Evolutionary conservation across 306 rosid genomes (phyloP).

Genomic region (Oemleria cerasiformis): DNA sequence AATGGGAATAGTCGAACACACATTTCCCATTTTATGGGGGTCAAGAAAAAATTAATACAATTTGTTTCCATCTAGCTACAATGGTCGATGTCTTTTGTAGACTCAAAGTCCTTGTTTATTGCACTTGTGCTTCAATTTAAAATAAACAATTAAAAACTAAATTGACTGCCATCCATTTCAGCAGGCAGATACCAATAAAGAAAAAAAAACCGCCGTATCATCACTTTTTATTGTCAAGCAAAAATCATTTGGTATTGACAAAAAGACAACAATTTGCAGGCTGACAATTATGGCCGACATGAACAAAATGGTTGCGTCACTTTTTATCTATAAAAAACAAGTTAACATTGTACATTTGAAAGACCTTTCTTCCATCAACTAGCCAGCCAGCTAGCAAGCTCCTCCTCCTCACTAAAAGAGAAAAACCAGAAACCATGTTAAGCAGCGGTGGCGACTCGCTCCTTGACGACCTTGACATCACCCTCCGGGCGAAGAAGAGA

Average conservation of each 20-base stretch:
- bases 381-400: too few species aligned
- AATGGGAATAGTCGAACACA: background rate
- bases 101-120: background rate
- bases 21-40: background rate
- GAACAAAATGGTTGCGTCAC: background rate
- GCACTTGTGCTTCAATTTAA: background rate
- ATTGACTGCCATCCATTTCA: background rate
- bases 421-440: constrained; percentile 22
- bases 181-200: background rate
- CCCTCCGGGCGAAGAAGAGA: constrained; percentile 25
- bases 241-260: background rate
- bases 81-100: background rate
- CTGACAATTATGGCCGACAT: background rate
- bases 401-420: background rate
- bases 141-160: background rate
- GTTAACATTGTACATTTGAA: background rate
- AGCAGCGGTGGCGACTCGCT: constrained; percentile 21
- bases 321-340: background rate
- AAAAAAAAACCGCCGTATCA: background rate
- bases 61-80: background rate
- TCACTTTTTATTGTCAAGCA: background rate
- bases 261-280: background rate
- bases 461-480: constrained; percentile 21
- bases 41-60: too few species aligned
- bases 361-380: background rate